Conservation (phyloP, 2,329 filamentous ascomycete genomes). For the Cladosporium oxysporum region DNA sequence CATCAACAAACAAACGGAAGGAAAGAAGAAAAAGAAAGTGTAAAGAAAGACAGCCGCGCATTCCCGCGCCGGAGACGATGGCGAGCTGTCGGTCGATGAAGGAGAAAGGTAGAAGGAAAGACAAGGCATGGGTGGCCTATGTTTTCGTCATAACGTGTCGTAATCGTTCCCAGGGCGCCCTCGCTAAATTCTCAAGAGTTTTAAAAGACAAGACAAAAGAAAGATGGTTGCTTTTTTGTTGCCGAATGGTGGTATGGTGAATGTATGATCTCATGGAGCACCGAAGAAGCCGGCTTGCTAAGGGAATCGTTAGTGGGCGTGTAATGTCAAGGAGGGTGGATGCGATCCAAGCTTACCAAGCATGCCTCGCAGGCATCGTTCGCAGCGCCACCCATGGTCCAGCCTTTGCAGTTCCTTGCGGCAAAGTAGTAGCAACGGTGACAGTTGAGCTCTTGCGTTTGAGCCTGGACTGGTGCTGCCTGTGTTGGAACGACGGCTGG, state of each 20-base stretch:
- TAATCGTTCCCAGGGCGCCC: conserved; percentile 4
- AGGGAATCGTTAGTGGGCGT: conserved; percentile 18
- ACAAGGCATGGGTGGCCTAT: background rate
- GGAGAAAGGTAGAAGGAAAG: background rate
- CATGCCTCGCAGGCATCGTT: conserved; percentile 39
- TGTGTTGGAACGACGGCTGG: conserved; percentile 22
- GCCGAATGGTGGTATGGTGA: background rate
- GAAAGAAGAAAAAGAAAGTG: background rate
- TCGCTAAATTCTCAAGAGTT: background rate
- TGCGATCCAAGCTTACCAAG: conserved; percentile 21
- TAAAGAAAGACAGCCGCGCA: background rate
- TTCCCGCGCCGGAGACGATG: background rate
- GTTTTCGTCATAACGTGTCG: background rate
- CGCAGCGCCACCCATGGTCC: conserved; percentile 36
- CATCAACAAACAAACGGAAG: background rate
- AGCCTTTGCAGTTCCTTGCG: conserved; percentile 40
- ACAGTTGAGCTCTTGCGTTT: conserved; percentile 34
- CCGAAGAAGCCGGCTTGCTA: conserved; percentile 38
- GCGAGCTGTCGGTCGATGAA: background rate
- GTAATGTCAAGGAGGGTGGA: background rate
- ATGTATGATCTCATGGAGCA: conserved; percentile 11
- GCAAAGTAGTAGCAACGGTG: conserved; percentile 41
- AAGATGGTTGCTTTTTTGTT: background rate
- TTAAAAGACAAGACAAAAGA: background rate
- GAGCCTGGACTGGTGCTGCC: conserved; percentile 14